Base-by-base conservation (phyloP, 163 green algal genomes). In the Prototheca cutis region DNA sequence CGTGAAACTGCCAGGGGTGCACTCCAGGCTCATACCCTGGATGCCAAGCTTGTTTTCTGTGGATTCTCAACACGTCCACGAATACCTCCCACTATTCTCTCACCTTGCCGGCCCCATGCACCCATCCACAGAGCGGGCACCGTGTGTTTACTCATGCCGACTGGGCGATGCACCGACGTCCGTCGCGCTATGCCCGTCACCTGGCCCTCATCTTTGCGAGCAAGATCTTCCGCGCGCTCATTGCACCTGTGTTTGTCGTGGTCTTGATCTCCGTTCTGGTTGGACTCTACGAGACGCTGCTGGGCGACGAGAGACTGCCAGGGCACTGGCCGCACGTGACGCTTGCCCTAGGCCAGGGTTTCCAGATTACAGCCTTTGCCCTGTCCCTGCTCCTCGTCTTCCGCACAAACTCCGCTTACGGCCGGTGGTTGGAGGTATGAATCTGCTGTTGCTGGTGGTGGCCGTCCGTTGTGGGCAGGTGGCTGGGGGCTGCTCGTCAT, bases 361-460 rank as follows among this genome's bases (percentile, higher is more conserved):
- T 73, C 52, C 55, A 78, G 36, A 59, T 83, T 29, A 77, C 73
- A 21, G 77, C 74, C 4, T 88, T 89, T 72, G 83, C 83, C 25
- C 68, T 90, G 28, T 81, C 82, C 6, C 73, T 90, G 67, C 80
- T 91, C 59, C 71, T 90, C 36, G 84, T 91, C 25, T 91, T 91
- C 72, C 76, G 80, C 29, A 90, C 83, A 3, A 88, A 90, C 62
- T 64, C 52, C 25, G 70, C 49, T 39, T 94, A 91, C 62, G 73
- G 64, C 17, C 74, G 87, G 4, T 95, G 81, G 78, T 71, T 80
- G 45, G 87, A 94, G 53, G 67, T 61, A 23, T 42, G 66, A 0
- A 15, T 40, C 49, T 55, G 48, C 19, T 31, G 4, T 23, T 40
- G 49, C 49, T 56, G 49, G 7, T 56, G 36, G n/a, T 27, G 49